Percentiles rank a stretch among this genome's conserved stretches.
These are phyloP conservation scores for Saturnispora diversa DNA, from an alignment of 805 yeast species.

Conservation along the genomic window DNA sequence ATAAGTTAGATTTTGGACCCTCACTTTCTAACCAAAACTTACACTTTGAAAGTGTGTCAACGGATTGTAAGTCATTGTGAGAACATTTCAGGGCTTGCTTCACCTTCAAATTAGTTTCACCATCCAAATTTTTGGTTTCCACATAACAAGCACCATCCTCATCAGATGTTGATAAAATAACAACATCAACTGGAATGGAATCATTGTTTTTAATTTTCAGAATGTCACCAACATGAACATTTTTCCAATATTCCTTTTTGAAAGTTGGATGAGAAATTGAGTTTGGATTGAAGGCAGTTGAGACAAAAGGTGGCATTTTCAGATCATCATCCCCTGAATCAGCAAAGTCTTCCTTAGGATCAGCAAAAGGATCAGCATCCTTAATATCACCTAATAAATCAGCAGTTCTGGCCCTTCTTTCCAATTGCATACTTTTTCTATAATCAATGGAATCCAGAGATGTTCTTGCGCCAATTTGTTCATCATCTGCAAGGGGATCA, in stretches of 20 bases:
- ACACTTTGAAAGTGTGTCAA: constrained; percentile 40
- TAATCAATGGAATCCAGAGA: constrained; percentile 31
- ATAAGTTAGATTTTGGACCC: constrained; percentile 75
- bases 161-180: constrained; percentile 60
- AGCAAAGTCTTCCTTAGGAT: constrained; percentile 22
- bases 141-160: constrained; percentile 60
- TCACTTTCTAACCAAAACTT: constrained; percentile 71
- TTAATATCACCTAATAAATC: constrained; percentile 10
- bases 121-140: constrained; percentile 78
- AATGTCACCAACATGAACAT: constrained; percentile 66
- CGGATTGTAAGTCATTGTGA: constrained; percentile 29
- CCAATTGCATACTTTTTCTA: constrained; percentile 23
- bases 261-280: constrained; percentile 22
- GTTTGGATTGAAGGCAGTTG: constrained; percentile 17
- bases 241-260: constrained; percentile 56
- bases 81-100: constrained; percentile 65
- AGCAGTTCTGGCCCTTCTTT: constrained; percentile 12
- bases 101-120: constrained; percentile 70
- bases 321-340: constrained; percentile 12
- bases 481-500: constrained; percentile 24
- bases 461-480: constrained; percentile 18
- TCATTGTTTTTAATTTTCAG: constrained; percentile 61
- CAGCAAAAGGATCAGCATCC: constrained; percentile 19
- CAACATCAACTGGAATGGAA: constrained; percentile 70
- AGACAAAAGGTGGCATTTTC: constrained; percentile 25